Evolutionary conservation across 805 yeast genomes (phyloP), one percentile per base, ranked within the genome.

Genomic region (Saccharomycodes ludwigii): DNA sequence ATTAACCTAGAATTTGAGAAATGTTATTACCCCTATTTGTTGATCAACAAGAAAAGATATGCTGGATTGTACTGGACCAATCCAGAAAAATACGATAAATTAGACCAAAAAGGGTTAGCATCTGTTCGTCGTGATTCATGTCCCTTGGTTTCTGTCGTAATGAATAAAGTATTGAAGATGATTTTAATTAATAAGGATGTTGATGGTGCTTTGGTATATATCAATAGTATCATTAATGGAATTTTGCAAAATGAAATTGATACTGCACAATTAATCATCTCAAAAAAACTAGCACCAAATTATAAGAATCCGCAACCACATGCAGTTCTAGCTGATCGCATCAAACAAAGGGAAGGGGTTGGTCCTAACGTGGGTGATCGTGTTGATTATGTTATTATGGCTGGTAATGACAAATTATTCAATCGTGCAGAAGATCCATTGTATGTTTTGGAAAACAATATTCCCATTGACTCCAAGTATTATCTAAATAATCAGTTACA

Each of bases 91-190:
- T 83, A 72, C 47, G 98, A 93, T 55, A 91, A 91, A 58, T 78
- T 91, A 85, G 99, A 91, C 54, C 88, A 96, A 21, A 91, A 91
- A 50, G 99, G 99, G 54, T 79, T 91, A 39, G 99, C 94, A 48
- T 91, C 98, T 0, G 99, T 91, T 26, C 76, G 99, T 56, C 75
- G 99, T 65, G 99, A 91, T 51, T 93, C 94, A 42, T 91, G 99
- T 57, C 71, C 94, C 25, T 61, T 91, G 42, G 98, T 93, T 4
- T 95, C 86, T 44, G 79, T 82, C 47, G 98, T 93, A 13, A 82
- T 91, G 56, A 93, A 95, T 14, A 81, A 83, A 36, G 94, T 91
- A 2, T 61, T 91, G 47, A 83, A 82, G 39, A 69, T 71, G 39
- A 84, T 93, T 37, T 61, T 91, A 42, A 91, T 86, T 47, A 88